Base-by-base conservation (phyloP, 2,329 filamentous ascomycete species). In the Venturiaceae sp. region DNA sequence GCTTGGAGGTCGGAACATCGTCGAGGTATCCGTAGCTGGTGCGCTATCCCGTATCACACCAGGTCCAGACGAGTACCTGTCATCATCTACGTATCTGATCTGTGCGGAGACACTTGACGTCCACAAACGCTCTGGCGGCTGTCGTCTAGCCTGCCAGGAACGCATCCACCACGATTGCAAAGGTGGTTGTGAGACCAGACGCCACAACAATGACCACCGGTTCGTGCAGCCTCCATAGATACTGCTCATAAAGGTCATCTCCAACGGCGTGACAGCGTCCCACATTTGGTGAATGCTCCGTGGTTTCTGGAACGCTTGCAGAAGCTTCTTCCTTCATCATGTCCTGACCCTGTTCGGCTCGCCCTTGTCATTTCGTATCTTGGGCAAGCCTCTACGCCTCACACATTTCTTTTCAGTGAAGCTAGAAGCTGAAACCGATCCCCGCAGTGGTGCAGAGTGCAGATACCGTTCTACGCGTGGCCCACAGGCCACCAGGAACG, bases 221-320 rank as follows among this genome's bases (percentile, higher is more conserved):
- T 46, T 46, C 41, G 41, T 23, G 21, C n/a, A n/a, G n/a, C 21
- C 11, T 14, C 21, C 41, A 46, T 7, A 46, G 9, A 26, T 19
- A 46, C 14, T 46, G 41, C 6, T 39, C n/a, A 4, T 16, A 8
- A 2, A 39, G 13, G 37, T 39, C 41, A 23, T 7, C 39, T 21
- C 6, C 39, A 23, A 44, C n/a, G n/a, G 39, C 39, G 39, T 9
- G 6, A 16, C 21, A 8, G 19, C 39, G 39, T 14, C 9, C 21
- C 21, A 8, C 9, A 46, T 1, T 28, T 28, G 41, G 21, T 41
- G 37, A 41, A 19, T 41, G 37, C 37, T 41, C 50, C 13, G 28
- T 16, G n/a, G 6, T 26, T n/a, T 53, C 50, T 53, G 50, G 50
- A 53, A 53, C 50, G 34, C 30, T n/a, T 33, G 34, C 50, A 53